phyloP scores from a whole-genome alignment of 164 flowering plant genomes.

The Aristolochia californica region DNA sequence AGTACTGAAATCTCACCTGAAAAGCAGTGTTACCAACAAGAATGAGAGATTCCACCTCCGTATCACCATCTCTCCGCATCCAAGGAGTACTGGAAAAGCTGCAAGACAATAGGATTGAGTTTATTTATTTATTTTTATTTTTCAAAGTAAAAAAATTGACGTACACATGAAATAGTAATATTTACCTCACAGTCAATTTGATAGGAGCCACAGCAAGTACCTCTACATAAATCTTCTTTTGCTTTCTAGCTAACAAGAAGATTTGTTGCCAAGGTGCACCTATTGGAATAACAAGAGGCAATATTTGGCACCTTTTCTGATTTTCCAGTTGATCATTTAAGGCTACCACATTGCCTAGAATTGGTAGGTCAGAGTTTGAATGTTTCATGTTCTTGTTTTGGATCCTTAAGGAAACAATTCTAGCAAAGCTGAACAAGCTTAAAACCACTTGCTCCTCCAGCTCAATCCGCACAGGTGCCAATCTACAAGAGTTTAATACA shows the following conservation, averaged over 20 bases:
- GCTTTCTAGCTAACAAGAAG: constrained; percentile 59
- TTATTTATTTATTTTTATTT: not conserved
- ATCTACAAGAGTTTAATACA: constrained; percentile 39
- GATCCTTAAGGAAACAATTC: constrained; percentile 34
- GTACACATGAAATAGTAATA: not conserved
- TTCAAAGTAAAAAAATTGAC: not conserved
- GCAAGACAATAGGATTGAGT: constrained; percentile 10
- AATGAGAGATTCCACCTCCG: constrained; percentile 57
- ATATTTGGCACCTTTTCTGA: constrained; percentile 13
- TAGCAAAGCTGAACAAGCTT: constrained; percentile 47
- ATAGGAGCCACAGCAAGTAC: constrained; percentile 63
- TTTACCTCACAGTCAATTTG: constrained; percentile 71
- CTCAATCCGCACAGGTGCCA: constrained; percentile 67
- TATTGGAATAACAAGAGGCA: constrained; percentile 68
- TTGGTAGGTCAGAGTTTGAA: constrained; percentile 16
- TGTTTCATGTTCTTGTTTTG: constrained; percentile 23
- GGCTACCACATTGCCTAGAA: constrained; percentile 13
- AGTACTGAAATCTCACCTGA: constrained; percentile 15
- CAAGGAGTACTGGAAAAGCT: constrained; percentile 97
- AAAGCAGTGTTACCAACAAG: constrained; percentile 43
- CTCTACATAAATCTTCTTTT: constrained; percentile 81
- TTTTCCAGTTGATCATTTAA: constrained; percentile 14
- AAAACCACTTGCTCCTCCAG: constrained; percentile 75
- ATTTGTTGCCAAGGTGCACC: constrained; percentile 98
- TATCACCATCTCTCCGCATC: constrained; percentile 51